phyloP scores from a whole-genome alignment of 352 stramenopile genomes.

The Nothophytophthora sp. region DNA sequence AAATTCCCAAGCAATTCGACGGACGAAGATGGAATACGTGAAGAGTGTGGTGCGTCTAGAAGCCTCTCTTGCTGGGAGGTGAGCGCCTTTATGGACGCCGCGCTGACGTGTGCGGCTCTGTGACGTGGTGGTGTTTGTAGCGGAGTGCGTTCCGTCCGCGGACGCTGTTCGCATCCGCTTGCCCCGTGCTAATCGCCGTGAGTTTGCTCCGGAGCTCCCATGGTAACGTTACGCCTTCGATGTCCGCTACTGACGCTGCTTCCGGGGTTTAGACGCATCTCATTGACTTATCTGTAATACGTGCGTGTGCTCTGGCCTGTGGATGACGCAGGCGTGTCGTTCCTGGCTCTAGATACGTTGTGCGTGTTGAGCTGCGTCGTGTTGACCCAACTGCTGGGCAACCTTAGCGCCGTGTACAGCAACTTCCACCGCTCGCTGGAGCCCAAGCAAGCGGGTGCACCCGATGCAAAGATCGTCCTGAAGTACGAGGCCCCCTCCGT shows the following conservation, averaged over 20 bases:
- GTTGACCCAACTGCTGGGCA: slow-evolving; percentile 68
- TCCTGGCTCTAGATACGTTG: slow-evolving; percentile 43
- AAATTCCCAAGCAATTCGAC: no score
- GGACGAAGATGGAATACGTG: slow-evolving; percentile 51
- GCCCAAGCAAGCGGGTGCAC: slow-evolving; percentile 33
- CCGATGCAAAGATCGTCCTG: slow-evolving; percentile 51
- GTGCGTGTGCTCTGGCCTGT: no score
- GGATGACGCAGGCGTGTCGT: slow-evolving; percentile 28
- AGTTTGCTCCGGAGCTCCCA: slow-evolving; percentile 50
- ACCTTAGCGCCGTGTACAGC: slow-evolving; percentile 73
- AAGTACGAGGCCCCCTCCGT: slow-evolving; percentile 38
- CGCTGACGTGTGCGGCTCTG: no score
- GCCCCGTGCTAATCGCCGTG: slow-evolving; percentile 53
- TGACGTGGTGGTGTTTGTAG: no score
- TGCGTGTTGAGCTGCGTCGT: slow-evolving; percentile 42
- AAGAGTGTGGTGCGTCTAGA: slow-evolving; percentile 52
- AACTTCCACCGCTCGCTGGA: slow-evolving; percentile 70
- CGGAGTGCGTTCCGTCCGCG: slow-evolving; percentile 49
- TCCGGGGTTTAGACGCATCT: background rate
- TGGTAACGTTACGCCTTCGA: background rate
- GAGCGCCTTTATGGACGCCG: no score
- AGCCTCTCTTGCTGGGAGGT: background rate
- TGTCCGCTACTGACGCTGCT: background rate
- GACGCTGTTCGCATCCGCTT: slow-evolving; percentile 60
- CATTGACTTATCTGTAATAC: background rate